Percentiles rank a stretch among this genome's conserved stretches.
These are phyloP conservation scores for Abrus precatorius DNA, from an alignment of 306 rosid species.

Conservation along the genomic window DNA sequence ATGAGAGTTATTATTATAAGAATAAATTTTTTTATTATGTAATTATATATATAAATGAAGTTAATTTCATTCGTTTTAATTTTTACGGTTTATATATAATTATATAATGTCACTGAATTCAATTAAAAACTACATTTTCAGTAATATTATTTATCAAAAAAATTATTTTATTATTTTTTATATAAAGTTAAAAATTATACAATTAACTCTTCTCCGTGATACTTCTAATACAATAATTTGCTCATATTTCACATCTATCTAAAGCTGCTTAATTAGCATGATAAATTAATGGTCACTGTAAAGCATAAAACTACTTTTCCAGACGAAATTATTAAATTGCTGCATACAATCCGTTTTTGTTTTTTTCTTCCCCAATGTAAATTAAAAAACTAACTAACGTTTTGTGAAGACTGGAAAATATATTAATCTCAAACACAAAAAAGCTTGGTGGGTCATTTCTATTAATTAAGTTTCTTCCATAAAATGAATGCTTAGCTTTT, in stretches of 20 bases:
- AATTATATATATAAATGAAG: too few species aligned
- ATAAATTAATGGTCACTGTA: conserved; percentile 50
- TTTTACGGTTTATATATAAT: too few species aligned
- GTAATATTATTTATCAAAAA: too few species aligned
- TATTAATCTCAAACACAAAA: conserved; percentile 13
- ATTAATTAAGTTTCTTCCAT: conserved; percentile 37
- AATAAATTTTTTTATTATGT: too few species aligned
- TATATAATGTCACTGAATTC: too few species aligned
- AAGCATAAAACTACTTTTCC: conserved; percentile 50
- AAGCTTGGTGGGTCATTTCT: conserved; percentile 47
- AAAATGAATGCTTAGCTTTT: conserved; percentile 40
- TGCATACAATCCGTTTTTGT: conserved; percentile 42
- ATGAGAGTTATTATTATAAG: too few species aligned
- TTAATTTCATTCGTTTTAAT: too few species aligned
- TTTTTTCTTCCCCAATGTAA: conserved; percentile 41
- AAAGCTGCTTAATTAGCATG: conserved; percentile 36
- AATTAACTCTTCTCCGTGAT: too few species aligned
- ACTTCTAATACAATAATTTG: too few species aligned
- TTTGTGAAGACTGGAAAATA: conserved; percentile 24
- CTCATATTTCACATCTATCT: background rate
- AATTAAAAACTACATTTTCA: too few species aligned
- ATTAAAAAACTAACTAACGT: background rate
- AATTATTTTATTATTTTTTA: too few species aligned
- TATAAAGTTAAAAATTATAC: too few species aligned
- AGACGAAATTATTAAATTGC: conserved; percentile 42